Evolutionary conservation across 306 rosid species (phyloP), one percentile per base, ranked within the genome.

Genomic region (Canavalia gladiata): DNA sequence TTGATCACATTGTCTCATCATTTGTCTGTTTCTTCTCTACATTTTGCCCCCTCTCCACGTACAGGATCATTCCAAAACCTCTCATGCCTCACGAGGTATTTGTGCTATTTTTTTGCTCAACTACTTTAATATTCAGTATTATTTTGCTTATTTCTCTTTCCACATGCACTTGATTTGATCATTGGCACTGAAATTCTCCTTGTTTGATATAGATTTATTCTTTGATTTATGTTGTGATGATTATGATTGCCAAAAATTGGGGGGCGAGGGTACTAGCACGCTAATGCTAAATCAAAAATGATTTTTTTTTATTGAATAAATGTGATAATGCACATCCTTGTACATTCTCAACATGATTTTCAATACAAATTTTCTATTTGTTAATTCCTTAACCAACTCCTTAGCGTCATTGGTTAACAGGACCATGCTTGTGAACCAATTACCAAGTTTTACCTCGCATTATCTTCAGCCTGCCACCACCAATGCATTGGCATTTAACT

Each of bases 21-120:
- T 75, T 67, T 43, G 10, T 86, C 33, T 71, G 52, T 71, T 60
- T 76, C 59, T 59, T 82, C 45, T 29, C 49, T 65, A 51, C 65
- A 60, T 50, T 82, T 52, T 60, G 30, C 28, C 50, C 41, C 59
- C 64, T 67, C 72, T 76, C 81, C 70, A 5, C 75, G 35, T 68
- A 87, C 94, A 94, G 98, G 92, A 76, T 94, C 80, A 94, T 94
- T 88, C 98, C 98, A 54, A 92, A 85, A 84, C 94, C 97, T 86
- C 97, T 92, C 72, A 90, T 94, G 91, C 97, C 98, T 54, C 87
- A 84, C 12, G 98, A 94, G 98, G 98, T 94, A 88, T 54, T 63
- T 82, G 52, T 82, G 55, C 63, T 67, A 63, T 76, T 81, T 5
- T 35, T 29, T 75, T 2, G 2, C 25, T 55, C 73, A 70, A 62